Percentiles rank a stretch among this genome's conserved stretches.
Conservation (phyloP, 2,329 filamentous ascomycete species). For the Scleromitrula shiraiana region DNA sequence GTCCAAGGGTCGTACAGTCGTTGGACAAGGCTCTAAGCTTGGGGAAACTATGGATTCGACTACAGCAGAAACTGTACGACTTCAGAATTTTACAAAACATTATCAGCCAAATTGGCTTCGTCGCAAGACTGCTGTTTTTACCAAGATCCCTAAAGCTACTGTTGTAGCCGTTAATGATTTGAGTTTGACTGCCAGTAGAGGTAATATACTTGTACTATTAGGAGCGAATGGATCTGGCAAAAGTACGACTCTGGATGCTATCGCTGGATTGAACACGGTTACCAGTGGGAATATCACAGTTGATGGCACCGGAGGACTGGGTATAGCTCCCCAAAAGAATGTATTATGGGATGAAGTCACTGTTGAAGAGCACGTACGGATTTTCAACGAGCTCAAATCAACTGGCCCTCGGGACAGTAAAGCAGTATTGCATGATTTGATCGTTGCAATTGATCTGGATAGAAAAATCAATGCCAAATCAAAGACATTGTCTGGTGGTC, state of each 20-base stretch:
- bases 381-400: slow-evolving; percentile 79
- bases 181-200: slow-evolving; percentile 61
- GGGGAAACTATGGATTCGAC: slow-evolving; percentile 13
- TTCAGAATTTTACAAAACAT: slow-evolving; percentile 69
- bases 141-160: slow-evolving; percentile 42
- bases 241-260: slow-evolving; percentile 79
- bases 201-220: slow-evolving; percentile 78
- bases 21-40: slow-evolving; percentile 24
- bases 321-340: slow-evolving; percentile 87
- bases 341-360: slow-evolving; percentile 87
- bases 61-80: slow-evolving; percentile 48
- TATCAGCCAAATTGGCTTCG: slow-evolving; percentile 62
- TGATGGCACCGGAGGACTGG: slow-evolving; percentile 69
- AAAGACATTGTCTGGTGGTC: slow-evolving; percentile 77
- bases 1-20: slow-evolving; percentile 50
- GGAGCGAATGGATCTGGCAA: slow-evolving; percentile 90
- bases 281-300: slow-evolving; percentile 71
- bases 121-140: slow-evolving; percentile 32
- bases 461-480: slow-evolving; percentile 65
- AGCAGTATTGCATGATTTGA: slow-evolving; percentile 53
- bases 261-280: slow-evolving; percentile 72
- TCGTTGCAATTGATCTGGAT: slow-evolving; percentile 64
- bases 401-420: slow-evolving; percentile 46
- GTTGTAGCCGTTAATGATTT: slow-evolving; percentile 75
- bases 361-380: slow-evolving; percentile 72